Percentiles rank a stretch among this genome's conserved stretches.
Conservation (phyloP, 441 rosid genomes). For the Euphorbia corollata region DNA sequence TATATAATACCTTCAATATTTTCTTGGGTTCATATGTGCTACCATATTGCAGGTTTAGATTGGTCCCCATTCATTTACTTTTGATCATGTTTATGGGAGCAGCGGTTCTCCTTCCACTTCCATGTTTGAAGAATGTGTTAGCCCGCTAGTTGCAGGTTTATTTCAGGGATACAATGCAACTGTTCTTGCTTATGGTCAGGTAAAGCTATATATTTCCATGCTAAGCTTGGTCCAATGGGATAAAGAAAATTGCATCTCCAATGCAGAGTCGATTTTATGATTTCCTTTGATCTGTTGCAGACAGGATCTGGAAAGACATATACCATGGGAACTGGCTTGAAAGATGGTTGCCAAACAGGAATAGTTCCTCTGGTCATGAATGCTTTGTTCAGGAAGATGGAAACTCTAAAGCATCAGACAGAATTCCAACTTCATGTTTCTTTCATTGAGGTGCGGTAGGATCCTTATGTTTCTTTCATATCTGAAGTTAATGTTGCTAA, state of each 20-base stretch:
- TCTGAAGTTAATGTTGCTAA: neutral
- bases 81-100: slow-evolving; percentile 92
- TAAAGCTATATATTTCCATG: slow-evolving; percentile 17
- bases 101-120: slow-evolving; percentile 55
- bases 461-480: slow-evolving; percentile 13
- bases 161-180: slow-evolving; percentile 98
- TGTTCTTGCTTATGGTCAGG: slow-evolving; percentile 99
- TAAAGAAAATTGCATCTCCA: neutral
- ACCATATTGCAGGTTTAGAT: slow-evolving; percentile 61
- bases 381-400: slow-evolving; percentile 67
- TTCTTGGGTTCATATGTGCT: neutral
- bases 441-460: slow-evolving; percentile 70
- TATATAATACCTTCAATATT: slow-evolving; percentile 4
- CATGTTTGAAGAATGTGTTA: slow-evolving; percentile 81
- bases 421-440: slow-evolving; percentile 88
- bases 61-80: slow-evolving; percentile 86
- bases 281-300: slow-evolving; percentile 36
- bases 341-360: slow-evolving; percentile 70
- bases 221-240: slow-evolving; percentile 10
- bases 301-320: slow-evolving; percentile 99
- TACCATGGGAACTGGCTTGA: slow-evolving; percentile 93
- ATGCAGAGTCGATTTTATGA: slow-evolving; percentile 9
- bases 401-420: slow-evolving; percentile 53
- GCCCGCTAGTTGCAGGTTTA: slow-evolving; percentile 80
- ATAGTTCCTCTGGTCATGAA: slow-evolving; percentile 83